Evolutionary conservation across 169 alveolate species (phyloP).

Genomic region (Cystoisospora suis): DNA sequence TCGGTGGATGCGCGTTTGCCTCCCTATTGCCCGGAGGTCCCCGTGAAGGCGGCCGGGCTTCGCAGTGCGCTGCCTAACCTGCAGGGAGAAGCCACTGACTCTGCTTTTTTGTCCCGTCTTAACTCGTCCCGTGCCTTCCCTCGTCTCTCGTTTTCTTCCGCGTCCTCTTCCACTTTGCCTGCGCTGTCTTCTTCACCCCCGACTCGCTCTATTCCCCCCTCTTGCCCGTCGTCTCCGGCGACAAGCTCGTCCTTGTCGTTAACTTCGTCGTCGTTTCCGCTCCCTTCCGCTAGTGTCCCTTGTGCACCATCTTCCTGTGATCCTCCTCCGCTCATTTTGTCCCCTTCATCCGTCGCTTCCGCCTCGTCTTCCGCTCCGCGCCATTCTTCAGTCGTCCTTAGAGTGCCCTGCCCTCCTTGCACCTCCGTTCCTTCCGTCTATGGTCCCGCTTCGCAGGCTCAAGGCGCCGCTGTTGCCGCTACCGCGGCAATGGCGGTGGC

Average conservation of each 20-base stretch:
- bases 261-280: too few relatives aligned
- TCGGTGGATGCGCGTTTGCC: too few relatives aligned
- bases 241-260: too few relatives aligned
- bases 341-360: background rate
- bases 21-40: too few relatives aligned
- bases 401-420: background rate
- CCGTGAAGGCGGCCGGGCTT: too few relatives aligned
- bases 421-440: background rate
- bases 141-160: background rate
- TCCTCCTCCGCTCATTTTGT: background rate
- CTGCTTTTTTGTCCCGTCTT: background rate
- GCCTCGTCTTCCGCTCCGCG: background rate
- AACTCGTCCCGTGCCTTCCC: background rate
- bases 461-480: constrained; percentile 30
- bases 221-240: too few relatives aligned
- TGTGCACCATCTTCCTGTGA: background rate
- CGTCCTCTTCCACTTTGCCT: too few relatives aligned
- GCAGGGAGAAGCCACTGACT: too few relatives aligned
- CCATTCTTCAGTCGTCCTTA: background rate
- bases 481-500: constrained; percentile 1
- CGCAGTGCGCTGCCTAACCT: too few relatives aligned
- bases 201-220: too few relatives aligned
- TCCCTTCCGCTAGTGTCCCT: too few relatives aligned
- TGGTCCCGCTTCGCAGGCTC: background rate
- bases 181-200: too few relatives aligned